Evolutionary conservation across 306 rosid genomes (phyloP), one percentile per base, ranked within the genome.

Genomic region (Prunus salicina): DNA sequence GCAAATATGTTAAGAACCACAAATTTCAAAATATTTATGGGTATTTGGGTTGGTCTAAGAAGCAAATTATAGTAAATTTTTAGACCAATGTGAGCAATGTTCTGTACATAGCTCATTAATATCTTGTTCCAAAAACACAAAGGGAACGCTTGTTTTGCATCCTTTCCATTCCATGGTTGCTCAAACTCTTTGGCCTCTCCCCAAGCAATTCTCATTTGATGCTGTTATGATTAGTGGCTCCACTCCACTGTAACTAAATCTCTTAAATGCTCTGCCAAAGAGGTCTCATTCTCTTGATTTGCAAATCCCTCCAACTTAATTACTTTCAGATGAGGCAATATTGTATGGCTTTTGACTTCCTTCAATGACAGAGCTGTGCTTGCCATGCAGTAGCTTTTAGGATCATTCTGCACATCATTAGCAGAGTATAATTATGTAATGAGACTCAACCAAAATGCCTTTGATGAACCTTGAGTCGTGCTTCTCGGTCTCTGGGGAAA

Each of bases 361-460:
- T 38, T 34, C 41, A 6, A 58, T 62, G 68, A 32, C 67, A 72
- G 77, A 71, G 66, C 58, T 19, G 58, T 66, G 78, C 67, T 76
- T 64, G 25, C 63, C 18, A 72, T 13, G 28, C 27, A 16, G 78
- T 80, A 88, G 78, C 88, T 57, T 67, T 71, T 34, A 0, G 75
- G 85, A 79, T 89, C 97, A 69, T 87, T 84, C 92, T 93, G 88
- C 81, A 70, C 27, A 27, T 63, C 34, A 61, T 28, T 13, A 50
- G 45, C 70, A 52, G 28, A 5, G 16, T 25, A 38, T 38, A 38
- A 38, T 7, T 38, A 9, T 38, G 43, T 38, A 38, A 38, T 38
- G 43, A 38, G 43, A 38, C 0, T 38, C 83, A 78, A 56, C 20
- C 87, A 75, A n/a, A n/a, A n/a, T 80, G 79, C 34, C 60, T 73